phyloP scores from a whole-genome alignment of 768 basidiomycete species.

The Dictyophora rubrovolvata region DNA sequence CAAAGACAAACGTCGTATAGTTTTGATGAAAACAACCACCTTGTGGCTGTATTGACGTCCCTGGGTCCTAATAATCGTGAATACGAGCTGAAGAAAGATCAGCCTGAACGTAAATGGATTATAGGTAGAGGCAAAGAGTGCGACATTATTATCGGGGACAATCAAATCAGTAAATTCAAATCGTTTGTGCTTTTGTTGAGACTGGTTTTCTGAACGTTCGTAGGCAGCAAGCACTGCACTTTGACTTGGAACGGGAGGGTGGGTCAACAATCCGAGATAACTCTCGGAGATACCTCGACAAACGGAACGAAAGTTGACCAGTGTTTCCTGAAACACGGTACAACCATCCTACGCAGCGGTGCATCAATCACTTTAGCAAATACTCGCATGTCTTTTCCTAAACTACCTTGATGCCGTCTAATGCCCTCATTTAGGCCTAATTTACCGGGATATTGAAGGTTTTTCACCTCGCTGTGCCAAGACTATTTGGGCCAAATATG shows the following conservation, averaged over 20 bases:
- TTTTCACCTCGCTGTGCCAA: slow-evolving; percentile 34
- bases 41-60: background rate
- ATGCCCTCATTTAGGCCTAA: slow-evolving; percentile 50
- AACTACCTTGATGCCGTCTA: slow-evolving; percentile 32
- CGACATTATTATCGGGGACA: background rate
- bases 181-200: background rate
- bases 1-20: background rate
- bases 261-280: slow-evolving; percentile 30
- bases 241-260: slow-evolving; percentile 52
- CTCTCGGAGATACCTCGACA: slow-evolving; percentile 48
- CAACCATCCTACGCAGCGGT: background rate
- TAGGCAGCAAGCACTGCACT: slow-evolving; percentile 49
- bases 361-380: background rate
- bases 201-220: background rate
- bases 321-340: background rate
- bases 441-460: slow-evolving; percentile 51
- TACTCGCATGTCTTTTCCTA: background rate
- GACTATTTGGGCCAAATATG: slow-evolving; percentile 57
- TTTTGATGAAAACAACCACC: background rate
- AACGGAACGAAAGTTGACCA: slow-evolving; percentile 54
- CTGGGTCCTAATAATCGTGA: background rate
- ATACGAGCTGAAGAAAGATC: background rate
- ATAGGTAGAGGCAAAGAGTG: background rate
- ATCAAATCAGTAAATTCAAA: background rate
- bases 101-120: background rate